Evolutionary conservation across 1,284 basidiomycete genomes (phyloP).

Genomic region (Hymenochaete sp.): DNA sequence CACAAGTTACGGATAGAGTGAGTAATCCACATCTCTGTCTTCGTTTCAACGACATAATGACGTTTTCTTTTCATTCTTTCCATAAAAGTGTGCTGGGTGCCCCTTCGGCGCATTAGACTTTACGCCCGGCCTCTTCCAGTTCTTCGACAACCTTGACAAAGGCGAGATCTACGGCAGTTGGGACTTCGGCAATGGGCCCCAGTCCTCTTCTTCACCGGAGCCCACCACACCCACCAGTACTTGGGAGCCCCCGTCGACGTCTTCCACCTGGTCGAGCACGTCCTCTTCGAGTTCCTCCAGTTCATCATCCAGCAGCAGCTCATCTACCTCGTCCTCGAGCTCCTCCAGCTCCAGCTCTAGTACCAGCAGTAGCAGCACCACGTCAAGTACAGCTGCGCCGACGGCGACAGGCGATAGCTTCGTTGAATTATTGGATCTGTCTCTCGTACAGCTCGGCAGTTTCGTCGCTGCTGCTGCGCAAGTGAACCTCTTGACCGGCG

Average conservation of each 20-base stretch:
- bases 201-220: slow-evolving; percentile 16
- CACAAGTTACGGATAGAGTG: slow-evolving; percentile 47
- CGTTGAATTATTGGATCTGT: slow-evolving; percentile 8
- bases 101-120: slow-evolving; percentile 47
- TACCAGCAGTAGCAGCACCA: slow-evolving; percentile 1
- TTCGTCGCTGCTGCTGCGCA: slow-evolving; percentile 10
- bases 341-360: slow-evolving; percentile 10
- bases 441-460: slow-evolving; percentile 12
- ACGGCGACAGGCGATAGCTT: slow-evolving; percentile 8
- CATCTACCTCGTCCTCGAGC: slow-evolving; percentile 17
- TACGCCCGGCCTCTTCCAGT: slow-evolving; percentile 40
- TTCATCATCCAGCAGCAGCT: slow-evolving; percentile 11
- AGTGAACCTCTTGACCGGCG: slow-evolving; percentile 7
- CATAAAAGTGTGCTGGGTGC: slow-evolving; percentile 34
- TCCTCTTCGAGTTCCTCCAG: slow-evolving; percentile 15
- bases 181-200: slow-evolving; percentile 27
- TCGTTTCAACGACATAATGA: not conserved
- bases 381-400: slow-evolving; percentile 3
- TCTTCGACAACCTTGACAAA: slow-evolving; percentile 23
- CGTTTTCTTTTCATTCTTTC: not conserved
- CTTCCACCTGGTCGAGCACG: slow-evolving; percentile 18
- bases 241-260: slow-evolving; percentile 12
- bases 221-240: slow-evolving; percentile 21
- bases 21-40: slow-evolving; percentile 13
- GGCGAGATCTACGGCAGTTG: slow-evolving; percentile 36